Evolutionary conservation across 495 filamentous ascomycete species (phyloP), one percentile per base, ranked within the genome.

Genomic region (Penicillium goetzii): DNA sequence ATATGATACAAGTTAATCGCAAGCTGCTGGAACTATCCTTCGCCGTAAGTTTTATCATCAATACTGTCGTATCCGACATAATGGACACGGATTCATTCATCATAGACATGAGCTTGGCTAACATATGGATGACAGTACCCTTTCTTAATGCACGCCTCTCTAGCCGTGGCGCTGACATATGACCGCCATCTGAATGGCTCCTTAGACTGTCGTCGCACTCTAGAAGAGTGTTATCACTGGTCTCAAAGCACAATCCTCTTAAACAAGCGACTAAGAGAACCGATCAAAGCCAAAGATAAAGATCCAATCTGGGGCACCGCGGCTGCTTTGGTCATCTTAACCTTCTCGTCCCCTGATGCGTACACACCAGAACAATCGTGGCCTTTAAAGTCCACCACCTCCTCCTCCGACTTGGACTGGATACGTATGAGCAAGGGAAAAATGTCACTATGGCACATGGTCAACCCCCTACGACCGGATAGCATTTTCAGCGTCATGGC

Each of bases 291-390:
- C 7, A 58, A 71, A 57, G 78, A 80, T 25, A 75, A 73, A 51
- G 81, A 83, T 68, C 51, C 80, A 55, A 71, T 82, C 17, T 82
- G 77, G 78, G 81, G 67, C 14, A 81, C 80, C 36, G 80, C 78
- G 0, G 75, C 78, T 38, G 69, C 72, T 54, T 67, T 81, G 33
- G 69, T 59, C 19, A 68, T 80, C 9, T 60, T 81, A 8, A 66
- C 69, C 53, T 78, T 83, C 62, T 76, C 76, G 11, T 72, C 72
- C 33, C 68, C 71, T 23, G 76, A 82, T 19, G 72, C 76, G 41
- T 50, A 49, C 53, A 74, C 61, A n/a, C 72, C 76, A 8, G 74
- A 78, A 67, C 51, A 81, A 64, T 51, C 80, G 1, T 83, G 81
- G 80, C 81, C 81, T 25, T 38, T 82, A 10, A 79, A 68, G 30